Evolutionary conservation across 169 alveolate genomes (phyloP).

Genomic region (Plasmodium gaboni): DNA sequence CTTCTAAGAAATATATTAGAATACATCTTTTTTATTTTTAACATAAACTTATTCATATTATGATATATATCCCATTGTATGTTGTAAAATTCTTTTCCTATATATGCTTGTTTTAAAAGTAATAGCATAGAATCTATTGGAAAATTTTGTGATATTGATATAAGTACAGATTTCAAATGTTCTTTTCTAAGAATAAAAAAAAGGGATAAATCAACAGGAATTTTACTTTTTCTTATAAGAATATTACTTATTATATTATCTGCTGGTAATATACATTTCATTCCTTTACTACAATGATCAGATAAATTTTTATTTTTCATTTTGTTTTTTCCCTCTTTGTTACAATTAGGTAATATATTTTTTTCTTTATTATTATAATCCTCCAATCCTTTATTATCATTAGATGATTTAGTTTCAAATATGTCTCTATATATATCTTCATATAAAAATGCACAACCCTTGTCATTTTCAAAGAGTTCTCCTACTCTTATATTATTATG

Average conservation of each 20-base stretch:
- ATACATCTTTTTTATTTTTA: slow-evolving; percentile 36
- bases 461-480: slow-evolving; percentile 24
- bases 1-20: slow-evolving; percentile 5
- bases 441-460: not conserved
- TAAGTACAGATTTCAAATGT: slow-evolving; percentile 37
- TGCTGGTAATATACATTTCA: not conserved
- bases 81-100: slow-evolving; percentile 22
- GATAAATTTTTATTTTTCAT: not conserved
- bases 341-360: not conserved
- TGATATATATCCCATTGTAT: slow-evolving; percentile 13
- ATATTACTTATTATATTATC: slow-evolving; percentile 5
- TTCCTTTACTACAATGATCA: not conserved
- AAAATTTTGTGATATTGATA: slow-evolving; percentile 38
- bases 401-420: too few species aligned
- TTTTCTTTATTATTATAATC: slow-evolving; percentile 7
- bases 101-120: slow-evolving; percentile 46
- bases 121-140: slow-evolving; percentile 34
- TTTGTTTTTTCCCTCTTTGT: not conserved
- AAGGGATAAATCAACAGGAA: slow-evolving; percentile 27
- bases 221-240: slow-evolving; percentile 13
- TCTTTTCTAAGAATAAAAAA: slow-evolving; percentile 51
- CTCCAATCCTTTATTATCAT: too few species aligned
- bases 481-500: slow-evolving; percentile 19
- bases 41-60: not conserved
- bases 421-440: not conserved